Percentiles rank a stretch among this genome's conserved stretches.
Evolutionary conservation across 2,329 filamentous ascomycete genomes (phyloP).

Genomic region (Paramyrothecium sp.): DNA sequence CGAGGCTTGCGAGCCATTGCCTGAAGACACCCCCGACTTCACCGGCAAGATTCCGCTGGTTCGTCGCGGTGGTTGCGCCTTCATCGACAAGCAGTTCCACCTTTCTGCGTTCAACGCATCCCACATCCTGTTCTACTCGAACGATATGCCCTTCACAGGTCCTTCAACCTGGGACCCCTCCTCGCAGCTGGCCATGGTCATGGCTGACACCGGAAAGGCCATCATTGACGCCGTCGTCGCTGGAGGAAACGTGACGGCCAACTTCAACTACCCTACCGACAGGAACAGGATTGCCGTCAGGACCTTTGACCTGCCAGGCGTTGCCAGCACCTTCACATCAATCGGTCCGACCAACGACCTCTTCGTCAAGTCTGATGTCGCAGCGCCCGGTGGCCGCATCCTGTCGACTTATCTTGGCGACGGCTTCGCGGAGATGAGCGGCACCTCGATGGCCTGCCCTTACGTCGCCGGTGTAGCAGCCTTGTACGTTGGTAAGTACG

Average conservation of each 20-base stretch:
- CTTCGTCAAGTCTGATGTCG: conserved; percentile 39
- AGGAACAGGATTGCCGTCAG: neutral
- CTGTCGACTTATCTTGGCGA: conserved; percentile 30
- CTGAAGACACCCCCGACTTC: conserved; percentile 16
- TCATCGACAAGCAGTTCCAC: conserved; percentile 20
- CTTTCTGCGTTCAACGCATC: conserved; percentile 19
- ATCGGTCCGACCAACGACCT: conserved; percentile 43
- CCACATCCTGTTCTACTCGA: conserved; percentile 26
- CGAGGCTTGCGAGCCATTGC: conserved; percentile 23
- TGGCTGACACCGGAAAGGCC: neutral
- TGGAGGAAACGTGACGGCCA: neutral
- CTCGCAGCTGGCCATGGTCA: neutral
- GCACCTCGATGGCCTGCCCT: conserved; percentile 23
- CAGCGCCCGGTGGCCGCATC: conserved; percentile 40
- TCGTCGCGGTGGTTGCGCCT: conserved; percentile 25
- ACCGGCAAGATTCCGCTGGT: conserved; percentile 19
- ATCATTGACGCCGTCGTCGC: neutral
- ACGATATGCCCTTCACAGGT: neutral
- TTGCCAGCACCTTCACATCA: conserved; percentile 27
- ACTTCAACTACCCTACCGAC: neutral
- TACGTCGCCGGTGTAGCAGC: conserved; percentile 40
- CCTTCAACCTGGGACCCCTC: neutral
- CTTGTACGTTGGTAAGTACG: conserved; percentile 30
- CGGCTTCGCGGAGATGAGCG: conserved; percentile 37
- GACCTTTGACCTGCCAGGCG: neutral